Conservation (phyloP, 768 basidiomycete species). For the Hygrophoropsis aurantiaca region DNA sequence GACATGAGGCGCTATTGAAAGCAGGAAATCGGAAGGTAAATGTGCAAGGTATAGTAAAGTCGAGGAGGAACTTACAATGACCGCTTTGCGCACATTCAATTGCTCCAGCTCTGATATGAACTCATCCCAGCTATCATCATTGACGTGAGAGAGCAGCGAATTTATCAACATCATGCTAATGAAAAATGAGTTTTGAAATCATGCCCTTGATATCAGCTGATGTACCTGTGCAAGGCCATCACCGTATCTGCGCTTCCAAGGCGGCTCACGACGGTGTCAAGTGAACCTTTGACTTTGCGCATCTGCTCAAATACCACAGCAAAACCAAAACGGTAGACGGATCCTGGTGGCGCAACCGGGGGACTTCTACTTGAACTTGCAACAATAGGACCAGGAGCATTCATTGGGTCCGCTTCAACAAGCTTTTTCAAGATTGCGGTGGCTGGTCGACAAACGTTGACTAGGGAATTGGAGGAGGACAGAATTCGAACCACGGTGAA, state of each 20-base stretch:
- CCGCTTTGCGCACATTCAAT: constrained; percentile 77
- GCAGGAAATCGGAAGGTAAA: constrained; percentile 10
- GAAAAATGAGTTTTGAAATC: constrained; percentile 10
- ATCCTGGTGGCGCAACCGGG: constrained; percentile 59
- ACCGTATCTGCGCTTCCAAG: constrained; percentile 81
- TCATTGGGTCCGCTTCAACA: constrained; percentile 81
- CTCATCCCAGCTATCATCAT: constrained; percentile 74
- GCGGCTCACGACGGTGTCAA: constrained; percentile 81
- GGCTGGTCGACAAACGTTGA: constrained; percentile 91
- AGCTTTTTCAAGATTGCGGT: constrained; percentile 88
- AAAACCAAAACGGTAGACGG: constrained; percentile 83
- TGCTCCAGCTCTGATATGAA: constrained; percentile 75
- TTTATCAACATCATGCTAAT: constrained; percentile 87
- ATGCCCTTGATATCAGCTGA: not conserved
- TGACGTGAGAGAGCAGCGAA: constrained; percentile 78
- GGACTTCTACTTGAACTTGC: constrained; percentile 61
- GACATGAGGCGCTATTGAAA: constrained; percentile 73
- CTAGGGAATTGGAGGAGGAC: constrained; percentile 69
- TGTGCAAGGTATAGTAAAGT: no score
- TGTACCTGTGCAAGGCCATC: constrained; percentile 80
- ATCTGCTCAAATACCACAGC: constrained; percentile 80
- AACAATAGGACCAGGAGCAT: constrained; percentile 54
- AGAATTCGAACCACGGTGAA: constrained; percentile 76
- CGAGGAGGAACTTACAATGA: constrained; percentile 57
- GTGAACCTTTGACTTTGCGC: constrained; percentile 63